Evolutionary conservation across 257 asterid species (phyloP), one percentile per base, ranked within the genome.

Genomic region (Nicotiana attenuata): DNA sequence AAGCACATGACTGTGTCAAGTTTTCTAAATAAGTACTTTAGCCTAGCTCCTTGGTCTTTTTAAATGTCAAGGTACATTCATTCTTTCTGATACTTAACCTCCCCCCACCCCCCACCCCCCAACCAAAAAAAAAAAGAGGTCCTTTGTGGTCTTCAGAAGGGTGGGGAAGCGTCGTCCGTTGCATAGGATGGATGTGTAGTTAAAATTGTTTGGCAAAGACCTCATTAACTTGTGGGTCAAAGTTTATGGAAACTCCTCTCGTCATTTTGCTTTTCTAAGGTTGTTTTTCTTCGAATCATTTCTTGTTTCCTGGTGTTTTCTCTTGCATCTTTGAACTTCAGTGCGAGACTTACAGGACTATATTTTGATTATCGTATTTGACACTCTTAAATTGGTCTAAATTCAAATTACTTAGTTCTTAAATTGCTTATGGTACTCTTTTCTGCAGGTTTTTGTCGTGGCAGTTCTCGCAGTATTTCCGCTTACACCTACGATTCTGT

Each of bases 391-490:
- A 22, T 73, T 73, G 61, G 38, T 47, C 24, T 73, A 14, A 73
- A 14, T 47, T 35, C n/a, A 19, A 67, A 67, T 19, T 67, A 15
- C 52, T 66, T n/a, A 68, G 31, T 22, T 69, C 78, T 71, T 16
- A 45, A 71, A 71, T 22, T 45, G 60, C 60, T 73, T 73, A 3
- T 24, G 61, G 41, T 73, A 73, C 67, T 31, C 76, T 82, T 45
- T 59, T 76, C 56, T 67, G 81, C 93, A 96, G 99, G 97, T 94
- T 79, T 86, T 90, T 60, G 88, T 89, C 56, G 95, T 96, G 87
- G 94, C 93, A 76, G 86, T 92, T 88, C 96, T 96, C 83, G 95
- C 97, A 47, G 80, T 92, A 68, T 85, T 96, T 35, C 98, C 98
- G 19, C 85, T 94, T 84, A 88, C 90, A 82, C 98, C 99, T 35